Base-by-base conservation (phyloP, 306 rosid species). In the Malus sieversii region DNA sequence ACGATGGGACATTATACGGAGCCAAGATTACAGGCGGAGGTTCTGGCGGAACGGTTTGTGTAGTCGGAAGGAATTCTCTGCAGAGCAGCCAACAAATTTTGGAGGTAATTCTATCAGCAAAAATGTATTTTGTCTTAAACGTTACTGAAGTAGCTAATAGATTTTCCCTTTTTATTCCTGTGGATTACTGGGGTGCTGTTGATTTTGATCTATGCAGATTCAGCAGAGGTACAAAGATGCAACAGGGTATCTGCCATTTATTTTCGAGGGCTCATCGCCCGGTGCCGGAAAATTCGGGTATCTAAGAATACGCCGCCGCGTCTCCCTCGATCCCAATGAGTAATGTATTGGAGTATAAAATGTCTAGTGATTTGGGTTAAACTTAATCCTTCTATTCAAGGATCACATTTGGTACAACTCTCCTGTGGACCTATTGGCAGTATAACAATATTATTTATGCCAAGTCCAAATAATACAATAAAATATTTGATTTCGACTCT, bases 1-100 rank as follows among this genome's bases (percentile, higher is more conserved):
- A 86, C 19, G 92, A 88, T 2, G 93, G 93, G 27, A 89, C 97
- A 4, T 79, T 92, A 74, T 87, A 38, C 18, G 98, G 98, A 75
- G 97, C 96, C 33, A 92, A 92, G 88, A 92, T 95, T 70, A 95
- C 97, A 0, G 98, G 99, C n/a, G 99, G 96, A 18, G 97, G 97
- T 74, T 92, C 96, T 1, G 93, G 97, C 35, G 98, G 98, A 85
- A 94, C 98, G 0, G 98, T 90, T 75, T 88, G 98, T 70, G 96
- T 82, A 27, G 84, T 94, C 40, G 97, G 98, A 58, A 84, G 87
- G 80, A 92, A 91, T 57, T 87, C 83, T 78, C 79, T 94, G 33
- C 81, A 87, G 66, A 90, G 91, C 86, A 91, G 88, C 71, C 90
- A 90, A 83, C 96, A 87, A 72, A 90, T 90, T 86, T 70, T 94